These are phyloP conservation scores for Edaphochlamys debaryana DNA, from an alignment of 139 green algal species.

Conservation along the genomic window DNA sequence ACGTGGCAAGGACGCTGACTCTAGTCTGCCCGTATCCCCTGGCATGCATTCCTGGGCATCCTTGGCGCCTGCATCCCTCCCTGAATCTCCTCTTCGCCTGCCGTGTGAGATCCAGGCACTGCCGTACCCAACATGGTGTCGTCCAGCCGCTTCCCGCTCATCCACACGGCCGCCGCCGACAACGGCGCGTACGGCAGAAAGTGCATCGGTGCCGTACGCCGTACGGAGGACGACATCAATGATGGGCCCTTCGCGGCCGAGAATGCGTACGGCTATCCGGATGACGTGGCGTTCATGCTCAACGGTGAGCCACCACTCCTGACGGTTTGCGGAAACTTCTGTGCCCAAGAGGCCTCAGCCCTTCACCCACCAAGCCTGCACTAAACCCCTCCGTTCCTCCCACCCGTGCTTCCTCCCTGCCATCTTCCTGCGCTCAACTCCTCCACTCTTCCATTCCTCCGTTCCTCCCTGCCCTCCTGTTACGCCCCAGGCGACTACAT, in stretches of 20 bases:
- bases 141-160: neutral
- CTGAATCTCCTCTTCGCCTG: too few species aligned
- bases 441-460: too few species aligned
- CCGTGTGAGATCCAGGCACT: too few species aligned
- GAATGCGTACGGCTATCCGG: neutral
- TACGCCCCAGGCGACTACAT: constrained; percentile 24
- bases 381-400: neutral
- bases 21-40: too few species aligned
- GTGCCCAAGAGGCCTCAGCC: too few species aligned
- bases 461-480: neutral
- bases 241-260: constrained; percentile 2
- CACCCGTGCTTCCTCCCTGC: too few species aligned
- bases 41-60: too few species aligned
- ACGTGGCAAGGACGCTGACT: too few species aligned
- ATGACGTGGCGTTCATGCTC: constrained; percentile 24
- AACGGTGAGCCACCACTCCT: neutral
- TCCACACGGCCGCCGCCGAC: constrained; percentile 22
- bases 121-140: constrained; percentile 17
- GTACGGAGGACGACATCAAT: constrained; percentile 18
- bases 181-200: constrained; percentile 32
- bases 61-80: too few species aligned
- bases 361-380: neutral
- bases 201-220: constrained; percentile 10
- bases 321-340: neutral
- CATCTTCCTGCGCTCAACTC: too few species aligned